Conservation (phyloP, 495 filamentous ascomycete species). For the Talaromyces thailandensis region DNA sequence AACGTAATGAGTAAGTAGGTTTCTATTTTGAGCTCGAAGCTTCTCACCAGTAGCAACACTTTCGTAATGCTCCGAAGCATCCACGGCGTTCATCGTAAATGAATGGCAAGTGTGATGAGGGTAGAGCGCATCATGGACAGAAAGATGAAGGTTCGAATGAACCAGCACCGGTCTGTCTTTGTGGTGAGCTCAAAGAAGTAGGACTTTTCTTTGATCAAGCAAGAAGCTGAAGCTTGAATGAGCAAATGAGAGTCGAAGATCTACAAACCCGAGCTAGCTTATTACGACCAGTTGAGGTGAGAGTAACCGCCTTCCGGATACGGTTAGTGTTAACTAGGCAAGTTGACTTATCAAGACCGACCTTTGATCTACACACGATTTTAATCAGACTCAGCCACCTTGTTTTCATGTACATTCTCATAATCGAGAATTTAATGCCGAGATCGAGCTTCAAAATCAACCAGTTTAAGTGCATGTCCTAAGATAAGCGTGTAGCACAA, state of each 20-base stretch:
- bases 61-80: slow-evolving; percentile 80
- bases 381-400: neutral
- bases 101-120: slow-evolving; percentile 2
- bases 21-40: neutral
- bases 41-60: slow-evolving; percentile 41
- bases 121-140: slow-evolving; percentile 6
- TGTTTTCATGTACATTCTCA: neutral
- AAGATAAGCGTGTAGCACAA: neutral
- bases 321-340: neutral
- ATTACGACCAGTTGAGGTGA: neutral
- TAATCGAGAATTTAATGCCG: neutral
- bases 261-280: neutral
- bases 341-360: neutral
- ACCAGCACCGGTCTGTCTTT: slow-evolving; percentile 7
- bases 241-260: neutral
- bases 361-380: neutral
- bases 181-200: neutral
- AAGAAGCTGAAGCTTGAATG: neutral
- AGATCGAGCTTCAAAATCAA: neutral
- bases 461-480: neutral
- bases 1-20: neutral
- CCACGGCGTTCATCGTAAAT: slow-evolving; percentile 71
- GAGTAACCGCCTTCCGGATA: neutral
- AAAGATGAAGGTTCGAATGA: slow-evolving; percentile 7
- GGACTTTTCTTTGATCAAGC: neutral